These are phyloP conservation scores for Melastoma malabathricum DNA, from an alignment of 345 rosid species.

Conservation along the genomic window DNA sequence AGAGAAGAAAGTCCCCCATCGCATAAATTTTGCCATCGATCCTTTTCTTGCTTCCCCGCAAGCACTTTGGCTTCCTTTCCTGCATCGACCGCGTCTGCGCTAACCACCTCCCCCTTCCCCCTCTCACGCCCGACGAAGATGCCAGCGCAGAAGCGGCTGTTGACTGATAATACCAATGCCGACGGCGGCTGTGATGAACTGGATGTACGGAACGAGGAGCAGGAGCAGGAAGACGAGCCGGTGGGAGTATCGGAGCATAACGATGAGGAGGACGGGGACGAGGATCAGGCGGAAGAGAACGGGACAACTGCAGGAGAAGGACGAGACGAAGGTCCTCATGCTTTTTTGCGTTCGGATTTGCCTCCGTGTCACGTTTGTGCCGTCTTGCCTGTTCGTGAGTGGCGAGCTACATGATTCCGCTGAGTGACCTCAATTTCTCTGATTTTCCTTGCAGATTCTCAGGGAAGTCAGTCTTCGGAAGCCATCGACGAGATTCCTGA, in stretches of 20 bases:
- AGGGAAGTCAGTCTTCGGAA: conserved; percentile 31
- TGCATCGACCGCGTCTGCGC: not conserved
- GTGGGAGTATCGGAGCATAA: conserved; percentile 14
- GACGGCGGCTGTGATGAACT: conserved; percentile 20
- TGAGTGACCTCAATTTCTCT: conserved; percentile 8
- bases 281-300: conserved; percentile 14
- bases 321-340: conserved; percentile 16
- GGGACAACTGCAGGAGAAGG: conserved; percentile 16
- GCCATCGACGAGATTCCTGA: conserved; percentile 48
- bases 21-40: no score
- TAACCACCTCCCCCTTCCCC: not conserved
- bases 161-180: conserved; percentile 33
- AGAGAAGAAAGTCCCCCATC: no score
- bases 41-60: not conserved
- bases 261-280: conserved; percentile 16
- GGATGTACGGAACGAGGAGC: conserved; percentile 12
- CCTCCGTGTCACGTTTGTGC: conserved; percentile 8
- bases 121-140: conserved; percentile 19
- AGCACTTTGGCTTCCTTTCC: not conserved
- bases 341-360: not conserved
- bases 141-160: conserved; percentile 66
- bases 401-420: conserved; percentile 1
- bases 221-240: conserved; percentile 14
- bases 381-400: conserved; percentile 6
- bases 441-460: conserved; percentile 29